Evolutionary conservation across 2,329 filamentous ascomycete species (phyloP).

Genomic region (Alternaria alternata): DNA sequence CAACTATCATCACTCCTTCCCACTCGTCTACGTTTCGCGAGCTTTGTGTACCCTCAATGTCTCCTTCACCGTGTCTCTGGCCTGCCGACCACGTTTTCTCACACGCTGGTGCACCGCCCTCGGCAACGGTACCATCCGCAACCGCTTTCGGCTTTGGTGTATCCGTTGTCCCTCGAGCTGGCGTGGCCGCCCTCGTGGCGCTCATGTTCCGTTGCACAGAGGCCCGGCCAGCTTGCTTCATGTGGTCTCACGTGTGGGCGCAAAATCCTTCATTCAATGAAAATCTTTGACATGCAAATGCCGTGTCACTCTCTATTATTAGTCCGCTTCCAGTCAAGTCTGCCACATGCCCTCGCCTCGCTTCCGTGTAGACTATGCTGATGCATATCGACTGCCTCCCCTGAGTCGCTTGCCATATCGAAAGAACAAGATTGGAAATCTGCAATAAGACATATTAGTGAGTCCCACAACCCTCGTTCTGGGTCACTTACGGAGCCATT

Average conservation of each 20-base stretch:
- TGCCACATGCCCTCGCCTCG: slow-evolving; percentile 19
- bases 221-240: slow-evolving; percentile 43
- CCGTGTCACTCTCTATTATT: slow-evolving; percentile 50
- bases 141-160: slow-evolving; percentile 32
- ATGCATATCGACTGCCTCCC: slow-evolving; percentile 58
- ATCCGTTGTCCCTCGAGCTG: slow-evolving; percentile 36
- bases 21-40: slow-evolving; percentile 30
- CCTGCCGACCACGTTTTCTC: slow-evolving; percentile 41
- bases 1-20: slow-evolving; percentile 29
- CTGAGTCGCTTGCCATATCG: slow-evolving; percentile 59
- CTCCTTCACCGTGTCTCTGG: slow-evolving; percentile 27
- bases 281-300: slow-evolving; percentile 42
- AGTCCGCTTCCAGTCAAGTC: slow-evolving; percentile 26
- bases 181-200: slow-evolving; percentile 50
- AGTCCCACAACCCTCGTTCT: slow-evolving; percentile 32
- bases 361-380: slow-evolving; percentile 36
- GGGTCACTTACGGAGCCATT: slow-evolving; percentile 56
- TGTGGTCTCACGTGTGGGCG: slow-evolving; percentile 46
- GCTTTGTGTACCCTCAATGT: slow-evolving; percentile 29
- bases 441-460: slow-evolving; percentile 46
- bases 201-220: slow-evolving; percentile 38
- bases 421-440: slow-evolving; percentile 59
- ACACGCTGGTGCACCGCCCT: slow-evolving; percentile 22
- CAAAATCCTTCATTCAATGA: slow-evolving; percentile 45
- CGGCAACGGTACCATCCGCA: slow-evolving; percentile 37